Percentiles rank a stretch among this genome's conserved stretches.
phyloP scores from a whole-genome alignment of 805 yeast genomes.

The Saturnispora sanitii region DNA sequence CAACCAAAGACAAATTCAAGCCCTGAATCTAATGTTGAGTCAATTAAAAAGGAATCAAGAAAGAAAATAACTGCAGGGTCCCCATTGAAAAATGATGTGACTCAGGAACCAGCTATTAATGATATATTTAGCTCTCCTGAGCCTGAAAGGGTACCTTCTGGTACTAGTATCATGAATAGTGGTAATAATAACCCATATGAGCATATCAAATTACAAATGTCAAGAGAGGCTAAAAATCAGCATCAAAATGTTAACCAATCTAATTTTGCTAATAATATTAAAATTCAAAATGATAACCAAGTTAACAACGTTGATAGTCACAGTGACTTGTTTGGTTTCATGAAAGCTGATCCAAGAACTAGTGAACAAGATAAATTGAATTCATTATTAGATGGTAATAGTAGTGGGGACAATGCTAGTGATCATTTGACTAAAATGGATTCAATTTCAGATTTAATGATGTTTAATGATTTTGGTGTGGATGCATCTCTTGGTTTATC shows the following conservation, averaged over 20 bases:
- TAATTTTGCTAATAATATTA: too few relatives aligned
- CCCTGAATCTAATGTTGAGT: slow-evolving; percentile 7
- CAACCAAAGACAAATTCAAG: slow-evolving; percentile 28
- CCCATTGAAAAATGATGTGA: slow-evolving; percentile 15
- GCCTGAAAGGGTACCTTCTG: background rate
- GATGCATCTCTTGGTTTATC: slow-evolving; percentile 76
- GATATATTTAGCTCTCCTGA: slow-evolving; percentile 23
- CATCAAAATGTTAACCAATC: background rate
- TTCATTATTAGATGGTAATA: slow-evolving; percentile 9
- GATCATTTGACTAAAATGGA: slow-evolving; percentile 9
- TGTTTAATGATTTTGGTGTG: slow-evolving; percentile 54
- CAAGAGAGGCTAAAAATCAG: background rate
- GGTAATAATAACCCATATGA: too few relatives aligned
- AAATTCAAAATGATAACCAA: background rate
- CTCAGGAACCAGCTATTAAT: slow-evolving; percentile 20
- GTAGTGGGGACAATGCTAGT: background rate
- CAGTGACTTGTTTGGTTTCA: slow-evolving; percentile 11
- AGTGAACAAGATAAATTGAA: slow-evolving; percentile 15
- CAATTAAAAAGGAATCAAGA: slow-evolving; percentile 15
- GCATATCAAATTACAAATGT: too few relatives aligned
- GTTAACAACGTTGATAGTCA: slow-evolving; percentile 4
- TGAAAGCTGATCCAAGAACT: slow-evolving; percentile 11
- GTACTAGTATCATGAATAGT: too few relatives aligned
- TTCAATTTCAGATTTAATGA: slow-evolving; percentile 24
- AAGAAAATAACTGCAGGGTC: slow-evolving; percentile 17